Conservation (phyloP, 2,329 filamentous ascomycete species). For the Colletotrichum tabaci region DNA sequence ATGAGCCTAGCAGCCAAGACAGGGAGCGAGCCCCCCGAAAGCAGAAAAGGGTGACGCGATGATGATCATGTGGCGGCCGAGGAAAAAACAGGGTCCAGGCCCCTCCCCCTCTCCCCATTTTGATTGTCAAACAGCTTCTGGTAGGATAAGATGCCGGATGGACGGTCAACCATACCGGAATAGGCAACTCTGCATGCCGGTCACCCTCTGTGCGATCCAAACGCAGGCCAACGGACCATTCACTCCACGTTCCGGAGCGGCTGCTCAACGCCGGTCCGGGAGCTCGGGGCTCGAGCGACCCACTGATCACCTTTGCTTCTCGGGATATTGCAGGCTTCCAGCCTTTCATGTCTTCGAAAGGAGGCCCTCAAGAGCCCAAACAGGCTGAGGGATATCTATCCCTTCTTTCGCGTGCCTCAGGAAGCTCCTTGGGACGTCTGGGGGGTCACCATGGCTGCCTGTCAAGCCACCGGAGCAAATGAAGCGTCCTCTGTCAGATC, state of each 20-base stretch:
- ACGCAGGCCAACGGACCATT: conserved; percentile 6
- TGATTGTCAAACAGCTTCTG: conserved; percentile 18
- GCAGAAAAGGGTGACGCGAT: conserved; percentile 27
- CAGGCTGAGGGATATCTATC: not conserved
- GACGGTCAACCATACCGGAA: conserved; percentile 15
- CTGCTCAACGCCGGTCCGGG: conserved; percentile 16
- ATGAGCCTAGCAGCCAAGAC: not conserved
- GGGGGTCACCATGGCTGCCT: not conserved
- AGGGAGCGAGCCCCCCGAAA: not conserved
- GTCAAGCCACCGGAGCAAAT: not conserved
- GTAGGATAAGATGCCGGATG: conserved; percentile 6
- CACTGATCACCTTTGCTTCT: conserved; percentile 35
- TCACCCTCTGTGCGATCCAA: not conserved
- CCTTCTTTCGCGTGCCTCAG: not conserved
- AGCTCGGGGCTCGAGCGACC: conserved; percentile 13
- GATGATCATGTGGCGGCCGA: conserved; percentile 35
- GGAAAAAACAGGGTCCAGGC: conserved; percentile 12
- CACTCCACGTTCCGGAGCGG: conserved; percentile 15
- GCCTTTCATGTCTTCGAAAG: not conserved
- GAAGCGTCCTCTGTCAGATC: conserved; percentile 7
- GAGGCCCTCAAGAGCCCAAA: not conserved
- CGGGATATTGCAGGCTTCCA: conserved; percentile 26
- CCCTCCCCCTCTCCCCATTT: not conserved
- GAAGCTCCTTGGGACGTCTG: not conserved
- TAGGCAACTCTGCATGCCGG: conserved; percentile 17